These are phyloP conservation scores for Diospyros kaki DNA, from an alignment of 148 eudicot genomes.

Conservation along the genomic window DNA sequence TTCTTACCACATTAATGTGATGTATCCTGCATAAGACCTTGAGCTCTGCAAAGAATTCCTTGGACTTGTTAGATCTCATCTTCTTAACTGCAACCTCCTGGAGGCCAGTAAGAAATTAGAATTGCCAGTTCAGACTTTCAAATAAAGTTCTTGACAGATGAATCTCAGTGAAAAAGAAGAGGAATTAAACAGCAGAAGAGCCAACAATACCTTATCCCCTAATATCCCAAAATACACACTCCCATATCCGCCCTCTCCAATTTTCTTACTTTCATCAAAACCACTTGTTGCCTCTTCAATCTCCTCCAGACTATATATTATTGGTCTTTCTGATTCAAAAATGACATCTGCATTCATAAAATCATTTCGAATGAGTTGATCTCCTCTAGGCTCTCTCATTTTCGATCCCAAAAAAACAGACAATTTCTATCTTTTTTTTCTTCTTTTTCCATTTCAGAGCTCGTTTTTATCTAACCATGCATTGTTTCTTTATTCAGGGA, in stretches of 20 bases:
- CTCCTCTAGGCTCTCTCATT: too few species aligned
- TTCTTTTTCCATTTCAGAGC: background rate
- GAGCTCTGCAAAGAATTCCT: conserved; percentile 42
- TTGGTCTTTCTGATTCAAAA: conserved; percentile 44
- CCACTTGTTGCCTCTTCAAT: conserved; percentile 37
- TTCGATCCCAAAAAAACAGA: background rate
- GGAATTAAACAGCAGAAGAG: background rate
- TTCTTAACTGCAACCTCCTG: conserved; percentile 41
- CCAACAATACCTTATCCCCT: conserved; percentile 28
- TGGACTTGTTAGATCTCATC: conserved; percentile 41
- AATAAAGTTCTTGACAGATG: too few species aligned
- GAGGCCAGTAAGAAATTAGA: too few species aligned
- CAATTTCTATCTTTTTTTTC: background rate
- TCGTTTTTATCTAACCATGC: conserved; percentile 16
- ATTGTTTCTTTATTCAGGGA: conserved; percentile 16
- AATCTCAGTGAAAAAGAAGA: too few species aligned
- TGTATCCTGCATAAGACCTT: conserved; percentile 40
- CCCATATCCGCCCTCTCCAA: conserved; percentile 51
- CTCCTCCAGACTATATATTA: conserved; percentile 37
- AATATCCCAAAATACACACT: conserved; percentile 41
- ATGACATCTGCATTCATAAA: conserved; percentile 21
- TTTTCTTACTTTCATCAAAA: conserved; percentile 37
- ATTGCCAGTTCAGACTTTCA: too few species aligned
- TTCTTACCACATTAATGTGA: conserved; percentile 39
- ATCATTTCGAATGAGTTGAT: background rate